phyloP scores from a whole-genome alignment of 441 rosid genomes.

The Arabidopsis lyrata region DNA sequence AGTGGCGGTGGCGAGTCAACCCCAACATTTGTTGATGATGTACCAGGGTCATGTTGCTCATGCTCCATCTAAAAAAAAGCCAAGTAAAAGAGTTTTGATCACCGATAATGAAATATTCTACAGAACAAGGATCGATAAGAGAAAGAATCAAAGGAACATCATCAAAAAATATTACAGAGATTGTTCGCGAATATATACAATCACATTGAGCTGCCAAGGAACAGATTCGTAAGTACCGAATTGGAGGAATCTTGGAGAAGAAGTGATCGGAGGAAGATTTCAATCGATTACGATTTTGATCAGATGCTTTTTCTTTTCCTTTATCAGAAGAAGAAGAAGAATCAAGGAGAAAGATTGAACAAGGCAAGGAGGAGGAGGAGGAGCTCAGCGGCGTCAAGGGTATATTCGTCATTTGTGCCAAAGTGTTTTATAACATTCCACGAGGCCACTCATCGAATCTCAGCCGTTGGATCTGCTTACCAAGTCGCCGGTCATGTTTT shows the following conservation, averaged over 20 bases:
- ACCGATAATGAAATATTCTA: too few species aligned
- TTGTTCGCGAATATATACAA: neutral
- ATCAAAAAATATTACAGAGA: too few species aligned
- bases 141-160: too few species aligned
- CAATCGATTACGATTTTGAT: conserved; percentile 26
- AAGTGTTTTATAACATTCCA: conserved; percentile 27
- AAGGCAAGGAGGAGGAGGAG: conserved; percentile 16
- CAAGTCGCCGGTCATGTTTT: conserved; percentile 5
- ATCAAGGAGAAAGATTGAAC: conserved; percentile 26
- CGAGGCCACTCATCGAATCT: conserved; percentile 28
- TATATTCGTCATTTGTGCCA: conserved; percentile 43
- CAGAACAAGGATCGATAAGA: too few species aligned
- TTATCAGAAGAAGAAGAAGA: conserved; percentile 14
- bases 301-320: too few species aligned
- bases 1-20: conserved; percentile 26
- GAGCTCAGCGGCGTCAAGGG: conserved; percentile 43
- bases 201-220: conserved; percentile 37
- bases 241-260: conserved; percentile 19
- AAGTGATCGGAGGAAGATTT: conserved; percentile 19
- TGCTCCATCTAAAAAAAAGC: conserved; percentile 68
- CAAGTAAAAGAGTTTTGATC: conserved; percentile 5
- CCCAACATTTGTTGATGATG: conserved; percentile 41
- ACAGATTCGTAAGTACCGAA: conserved; percentile 38
- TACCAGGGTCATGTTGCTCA: conserved; percentile 51
- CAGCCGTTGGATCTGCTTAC: conserved; percentile 47